A percentile compares a stretch with the other conserved stretches of the same genome.
phyloP scores from a whole-genome alignment of 257 asterid species.

The Catharanthus roseus region DNA sequence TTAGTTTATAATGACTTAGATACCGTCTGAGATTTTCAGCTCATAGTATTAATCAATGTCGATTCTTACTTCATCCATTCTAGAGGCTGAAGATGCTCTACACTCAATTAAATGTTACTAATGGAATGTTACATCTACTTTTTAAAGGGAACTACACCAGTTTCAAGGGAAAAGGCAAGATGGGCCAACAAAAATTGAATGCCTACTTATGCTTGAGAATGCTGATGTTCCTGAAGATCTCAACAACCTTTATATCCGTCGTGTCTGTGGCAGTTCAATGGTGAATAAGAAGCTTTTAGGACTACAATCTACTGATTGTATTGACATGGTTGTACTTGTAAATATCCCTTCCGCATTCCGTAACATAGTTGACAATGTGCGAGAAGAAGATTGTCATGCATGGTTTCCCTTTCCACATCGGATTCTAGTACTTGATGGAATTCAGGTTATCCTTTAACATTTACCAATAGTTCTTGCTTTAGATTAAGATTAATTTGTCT shows the following conservation, averaged over 20 bases:
- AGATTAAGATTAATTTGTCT: neutral
- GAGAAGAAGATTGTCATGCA: conserved; percentile 32
- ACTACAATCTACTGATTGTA: conserved; percentile 69
- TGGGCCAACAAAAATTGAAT: conserved; percentile 42
- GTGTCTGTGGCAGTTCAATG: conserved; percentile 50
- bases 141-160: conserved; percentile 63
- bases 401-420: conserved; percentile 59
- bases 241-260: conserved; percentile 21
- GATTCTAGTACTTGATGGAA: conserved; percentile 85
- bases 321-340: conserved; percentile 63
- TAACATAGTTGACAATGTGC: conserved; percentile 22
- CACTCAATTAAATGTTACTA: neutral
- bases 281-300: conserved; percentile 81
- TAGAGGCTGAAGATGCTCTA: neutral
- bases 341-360: conserved; percentile 72
- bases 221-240: conserved; percentile 56
- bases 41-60: neutral
- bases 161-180: conserved; percentile 35
- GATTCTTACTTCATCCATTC: neutral
- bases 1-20: too few relatives aligned
- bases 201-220: conserved; percentile 64
- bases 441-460: conserved; percentile 53
- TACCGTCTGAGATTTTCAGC: neutral
- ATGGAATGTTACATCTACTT: neutral
- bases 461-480: neutral